Conservation (phyloP, 1,284 basidiomycete genomes). For the Taiwanofungus camphoratus region DNA sequence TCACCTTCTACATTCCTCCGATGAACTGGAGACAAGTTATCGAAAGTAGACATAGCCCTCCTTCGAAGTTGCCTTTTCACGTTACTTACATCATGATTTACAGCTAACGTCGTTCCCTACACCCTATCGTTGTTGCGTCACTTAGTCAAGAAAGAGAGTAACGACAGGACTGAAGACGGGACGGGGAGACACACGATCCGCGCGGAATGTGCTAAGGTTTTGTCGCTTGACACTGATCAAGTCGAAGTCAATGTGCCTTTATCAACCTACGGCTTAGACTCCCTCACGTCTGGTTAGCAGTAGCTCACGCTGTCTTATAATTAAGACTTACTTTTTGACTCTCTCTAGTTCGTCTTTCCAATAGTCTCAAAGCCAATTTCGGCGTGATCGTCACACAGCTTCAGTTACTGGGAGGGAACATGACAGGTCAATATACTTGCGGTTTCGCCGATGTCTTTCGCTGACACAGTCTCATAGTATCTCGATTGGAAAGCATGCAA, state of each 20-base stretch:
- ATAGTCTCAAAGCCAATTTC: slow-evolving; percentile 10
- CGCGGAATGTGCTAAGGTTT: slow-evolving; percentile 10
- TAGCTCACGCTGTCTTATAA: no score
- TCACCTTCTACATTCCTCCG: slow-evolving; percentile 8
- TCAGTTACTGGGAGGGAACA: slow-evolving; percentile 11
- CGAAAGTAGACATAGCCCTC: slow-evolving; percentile 6
- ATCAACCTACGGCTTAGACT: slow-evolving; percentile 14
- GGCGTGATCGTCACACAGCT: slow-evolving; percentile 12
- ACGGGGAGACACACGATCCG: not conserved
- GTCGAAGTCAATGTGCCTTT: slow-evolving; percentile 13
- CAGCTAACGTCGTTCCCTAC: slow-evolving; percentile 2
- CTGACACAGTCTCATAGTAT: slow-evolving; percentile 3
- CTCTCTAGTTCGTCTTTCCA: slow-evolving; percentile 12
- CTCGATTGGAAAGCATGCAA: slow-evolving; percentile 5
- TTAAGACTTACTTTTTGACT: no score
- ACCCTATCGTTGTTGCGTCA: slow-evolving; percentile 1
- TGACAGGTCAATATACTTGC: slow-evolving; percentile 12
- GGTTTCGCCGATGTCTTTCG: not conserved
- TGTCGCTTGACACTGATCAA: slow-evolving; percentile 8
- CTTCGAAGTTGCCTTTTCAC: not conserved
- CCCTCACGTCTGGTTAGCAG: slow-evolving; percentile 13
- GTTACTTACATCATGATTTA: not conserved
- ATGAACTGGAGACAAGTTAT: slow-evolving; percentile 9
- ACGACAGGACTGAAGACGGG: not conserved
- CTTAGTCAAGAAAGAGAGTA: slow-evolving; percentile 2